Evolutionary conservation across 768 basidiomycete genomes (phyloP), one percentile per base, ranked within the genome.

Genomic region (Russula ochroleuca): DNA sequence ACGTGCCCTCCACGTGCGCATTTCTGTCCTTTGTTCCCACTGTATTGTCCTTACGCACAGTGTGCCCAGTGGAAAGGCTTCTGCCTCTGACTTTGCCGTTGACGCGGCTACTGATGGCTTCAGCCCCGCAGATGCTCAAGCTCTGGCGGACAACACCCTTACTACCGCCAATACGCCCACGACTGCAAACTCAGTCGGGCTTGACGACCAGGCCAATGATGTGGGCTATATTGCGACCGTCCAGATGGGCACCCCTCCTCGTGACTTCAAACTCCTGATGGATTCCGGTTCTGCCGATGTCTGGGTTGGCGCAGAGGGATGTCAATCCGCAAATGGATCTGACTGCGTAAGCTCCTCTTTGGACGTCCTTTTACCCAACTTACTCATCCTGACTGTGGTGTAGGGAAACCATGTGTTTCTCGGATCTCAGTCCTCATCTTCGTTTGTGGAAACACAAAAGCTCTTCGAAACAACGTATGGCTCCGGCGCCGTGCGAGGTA

Each of bases 401-500:
- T 55, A 82, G 82, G 87, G 87, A 33, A 78, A 83, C 59, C 90
- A 91, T 73, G 78, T 76, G 13, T 83, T 85, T 75, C 81, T 94
- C 38, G 88, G 90, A 11, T 4, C 81, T 0, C 71, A 80, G 67
- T 78, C 80, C 19, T 90, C 88, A 7, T 82, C 81, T 62, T 76
- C 85, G 13, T 92, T 92, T 72, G 73, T 77, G 47, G 80, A 82
- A 70, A 78, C 79, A 21, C 69, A 75, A 31, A 72, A 75, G 50
- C 75, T 73, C 17, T 91, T 88, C 78, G 68, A 78, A 55, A 81
- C 90, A 52, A 83, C 80, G 0, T 91, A 91, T 66, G 88, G 88
- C 38, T 81, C 85, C 5, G 91, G 91, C 33, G 68, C 75, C 1
- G 88, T 92, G n/a, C 69, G 77, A 21, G 92, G 92, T 14, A 73